These are phyloP conservation scores for Pogostemon cablin DNA, from an alignment of 257 asterid species.

Conservation along the genomic window DNA sequence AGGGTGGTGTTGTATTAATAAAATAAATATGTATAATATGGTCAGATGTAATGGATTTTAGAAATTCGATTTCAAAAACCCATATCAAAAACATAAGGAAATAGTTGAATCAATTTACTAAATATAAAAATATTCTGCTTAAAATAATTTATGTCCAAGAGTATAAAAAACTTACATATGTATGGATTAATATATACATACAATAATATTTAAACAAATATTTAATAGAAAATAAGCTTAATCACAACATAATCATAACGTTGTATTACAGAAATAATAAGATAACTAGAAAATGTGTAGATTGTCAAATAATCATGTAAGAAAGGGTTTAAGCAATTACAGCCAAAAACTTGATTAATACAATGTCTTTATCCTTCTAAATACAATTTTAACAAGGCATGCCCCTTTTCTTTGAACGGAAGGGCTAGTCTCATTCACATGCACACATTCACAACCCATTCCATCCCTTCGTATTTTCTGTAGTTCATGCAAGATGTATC, in stretches of 20 bases:
- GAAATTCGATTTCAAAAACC: no score
- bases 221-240: neutral
- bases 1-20: no score
- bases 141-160: no score
- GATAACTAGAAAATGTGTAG: neutral
- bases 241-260: neutral
- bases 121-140: no score
- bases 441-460: neutral
- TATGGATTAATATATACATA: no score
- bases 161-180: no score
- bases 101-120: no score
- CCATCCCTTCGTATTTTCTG: neutral
- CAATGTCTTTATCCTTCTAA: neutral
- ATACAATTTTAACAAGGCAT: neutral
- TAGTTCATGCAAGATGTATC: neutral
- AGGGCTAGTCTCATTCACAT: neutral
- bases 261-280: neutral
- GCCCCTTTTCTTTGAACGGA: neutral
- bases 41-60: no score
- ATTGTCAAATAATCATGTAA: neutral
- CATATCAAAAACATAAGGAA: no score
- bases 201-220: no score
- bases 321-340: constrained; percentile 6
- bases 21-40: no score
- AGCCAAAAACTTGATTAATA: constrained; percentile 1